Evolutionary conservation across 371 early-diverging fungal genomes (phyloP).

Genomic region (Smittium culicis): DNA sequence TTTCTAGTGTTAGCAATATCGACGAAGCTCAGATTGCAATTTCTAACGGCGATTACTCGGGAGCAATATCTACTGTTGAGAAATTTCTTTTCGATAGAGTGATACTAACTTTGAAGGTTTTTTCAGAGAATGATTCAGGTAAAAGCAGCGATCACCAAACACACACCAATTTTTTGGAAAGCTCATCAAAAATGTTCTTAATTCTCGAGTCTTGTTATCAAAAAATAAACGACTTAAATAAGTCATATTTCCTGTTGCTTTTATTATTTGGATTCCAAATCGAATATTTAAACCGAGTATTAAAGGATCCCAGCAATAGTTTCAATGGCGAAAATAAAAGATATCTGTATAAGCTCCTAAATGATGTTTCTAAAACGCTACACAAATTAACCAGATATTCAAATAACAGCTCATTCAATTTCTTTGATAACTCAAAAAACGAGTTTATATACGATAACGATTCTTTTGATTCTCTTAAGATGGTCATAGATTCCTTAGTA

Average conservation of each 20-base stretch:
- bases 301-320: no score
- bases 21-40: background rate
- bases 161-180: no score
- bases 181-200: no score
- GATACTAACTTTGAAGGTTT: background rate
- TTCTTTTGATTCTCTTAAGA: background rate
- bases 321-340: no score
- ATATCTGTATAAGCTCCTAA: no score
- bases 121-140: background rate
- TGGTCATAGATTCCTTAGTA: background rate
- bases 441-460: background rate
- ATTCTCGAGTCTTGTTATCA: no score
- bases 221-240: no score
- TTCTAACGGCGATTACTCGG: background rate
- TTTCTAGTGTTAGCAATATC: background rate
- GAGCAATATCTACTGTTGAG: background rate
- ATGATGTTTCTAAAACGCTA: background rate
- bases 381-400: background rate
- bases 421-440: background rate
- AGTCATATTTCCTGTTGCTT: background rate
- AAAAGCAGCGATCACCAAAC: background rate
- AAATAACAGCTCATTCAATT: background rate
- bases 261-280: background rate
- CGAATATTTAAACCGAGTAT: no score
- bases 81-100: background rate